Base-by-base conservation (phyloP, 2,329 filamentous ascomycete genomes). In the Xylariaceae sp. region DNA sequence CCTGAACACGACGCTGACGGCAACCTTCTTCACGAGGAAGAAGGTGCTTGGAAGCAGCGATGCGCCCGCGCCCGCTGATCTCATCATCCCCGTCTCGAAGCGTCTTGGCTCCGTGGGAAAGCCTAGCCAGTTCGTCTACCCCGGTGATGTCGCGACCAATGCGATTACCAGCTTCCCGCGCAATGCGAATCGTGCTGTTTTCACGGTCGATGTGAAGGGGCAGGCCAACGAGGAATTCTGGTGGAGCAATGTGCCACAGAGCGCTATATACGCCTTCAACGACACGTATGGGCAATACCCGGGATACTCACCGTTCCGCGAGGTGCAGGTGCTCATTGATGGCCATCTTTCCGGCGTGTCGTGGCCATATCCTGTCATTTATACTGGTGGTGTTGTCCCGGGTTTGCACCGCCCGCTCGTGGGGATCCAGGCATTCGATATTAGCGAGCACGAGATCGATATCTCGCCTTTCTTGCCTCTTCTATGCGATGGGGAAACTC, bases 181-280 rank as follows among this genome's bases (percentile, higher is more conserved):
- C 53, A 88, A 90, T 67, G 79, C 80, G 17, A 82, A 83, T 56
- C 84, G 86, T 59, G 90, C 90, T 15, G 82, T 92, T 7, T 83
- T 93, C 57, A 85, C 88, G 0, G 80, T 94, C n/a, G 85, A 88
- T 7, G 88, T 90, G 13, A 90, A 86, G 65, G 90, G 89, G 0
- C 90, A 94, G 71, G 80, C 81, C 0, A 75, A 79, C 13, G 90
- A 94, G 74, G 90, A 95, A 71, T 93, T 93, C 68, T 95, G 90
- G 89, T 94, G 88, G 85, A 83, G 81, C 59, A 93, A 93, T 68
- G 85, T 91, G 1, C 81, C 88, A 1, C 80, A 86, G 49, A 82
- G 82, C 8, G 81, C 86, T 63, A 77, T 77, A 2, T 64, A 79
- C 42, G 80, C 81, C 2, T 93, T 92, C 69, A 76, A 79, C 3